Conservation (phyloP, 2,329 filamentous ascomycete species). For the Claviceps fusiformis region DNA sequence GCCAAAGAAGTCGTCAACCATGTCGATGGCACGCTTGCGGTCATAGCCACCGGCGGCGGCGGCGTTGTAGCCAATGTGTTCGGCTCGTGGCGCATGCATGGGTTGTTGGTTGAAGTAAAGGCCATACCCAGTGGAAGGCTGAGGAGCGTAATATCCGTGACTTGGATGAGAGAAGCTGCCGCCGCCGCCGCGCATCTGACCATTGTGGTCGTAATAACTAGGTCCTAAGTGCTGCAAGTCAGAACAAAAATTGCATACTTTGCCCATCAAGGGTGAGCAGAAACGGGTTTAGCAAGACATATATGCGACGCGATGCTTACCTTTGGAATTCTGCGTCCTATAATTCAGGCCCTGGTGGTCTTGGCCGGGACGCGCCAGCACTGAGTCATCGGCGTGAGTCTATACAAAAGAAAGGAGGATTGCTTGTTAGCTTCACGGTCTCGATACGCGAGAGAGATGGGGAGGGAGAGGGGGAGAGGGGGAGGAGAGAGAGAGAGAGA, state of each 20-base stretch:
- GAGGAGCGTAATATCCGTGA: constrained; percentile 45
- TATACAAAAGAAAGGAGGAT: constrained; percentile 9
- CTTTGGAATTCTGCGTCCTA: constrained; percentile 37
- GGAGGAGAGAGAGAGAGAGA: no score
- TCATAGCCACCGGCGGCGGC: constrained; percentile 42
- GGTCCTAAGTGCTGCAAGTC: constrained; percentile 27
- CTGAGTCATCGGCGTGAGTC: constrained; percentile 93
- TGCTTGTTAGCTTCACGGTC: constrained; percentile 10
- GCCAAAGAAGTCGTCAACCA: constrained; percentile 86
- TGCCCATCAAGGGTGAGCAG: no score
- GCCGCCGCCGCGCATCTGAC: constrained; percentile 43
- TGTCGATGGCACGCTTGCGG: constrained; percentile 75
- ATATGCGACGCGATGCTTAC: constrained; percentile 19
- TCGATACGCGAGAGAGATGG: not conserved
- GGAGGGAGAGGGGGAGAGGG: not conserved
- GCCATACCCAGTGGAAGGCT: constrained; percentile 46
- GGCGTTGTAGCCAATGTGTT: constrained; percentile 50
- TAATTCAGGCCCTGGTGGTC: constrained; percentile 43
- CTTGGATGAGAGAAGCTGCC: constrained; percentile 42
- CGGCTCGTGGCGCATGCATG: constrained; percentile 37
- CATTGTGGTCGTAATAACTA: constrained; percentile 52
- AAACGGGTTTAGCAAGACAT: constrained; percentile 7
- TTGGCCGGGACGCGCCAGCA: constrained; percentile 42
- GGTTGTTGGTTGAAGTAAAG: constrained; percentile 64
- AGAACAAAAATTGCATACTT: not conserved